A percentile compares a stretch with the other conserved stretches of the same genome.
Conservation (phyloP, 2,329 filamentous ascomycete species). For the Hypoxylon sp. region DNA sequence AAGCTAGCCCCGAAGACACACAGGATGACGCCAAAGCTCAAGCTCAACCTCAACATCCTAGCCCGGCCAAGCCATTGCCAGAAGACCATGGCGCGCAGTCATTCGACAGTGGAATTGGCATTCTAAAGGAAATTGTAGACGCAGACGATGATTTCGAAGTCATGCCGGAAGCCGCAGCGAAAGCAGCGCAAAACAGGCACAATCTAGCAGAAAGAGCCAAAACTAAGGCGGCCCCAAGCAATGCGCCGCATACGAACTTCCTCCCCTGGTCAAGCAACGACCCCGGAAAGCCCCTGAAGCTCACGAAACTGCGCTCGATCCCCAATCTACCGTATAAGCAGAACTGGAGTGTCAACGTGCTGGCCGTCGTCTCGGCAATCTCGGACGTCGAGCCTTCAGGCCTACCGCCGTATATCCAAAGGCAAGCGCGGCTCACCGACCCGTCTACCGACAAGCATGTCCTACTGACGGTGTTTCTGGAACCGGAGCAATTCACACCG, state of each 20-base stretch:
- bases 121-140: slow-evolving; percentile 39
- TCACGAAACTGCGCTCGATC: slow-evolving; percentile 64
- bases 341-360: slow-evolving; percentile 69
- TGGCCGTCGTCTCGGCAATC: slow-evolving; percentile 63
- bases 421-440: slow-evolving; percentile 64
- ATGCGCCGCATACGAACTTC: slow-evolving; percentile 23
- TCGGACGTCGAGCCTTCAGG: slow-evolving; percentile 62
- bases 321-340: slow-evolving; percentile 67
- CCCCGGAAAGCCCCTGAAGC: slow-evolving; percentile 60
- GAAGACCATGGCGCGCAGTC: slow-evolving; percentile 1
- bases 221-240: slow-evolving; percentile 24
- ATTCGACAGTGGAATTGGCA: slow-evolving; percentile 17
- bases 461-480: slow-evolving; percentile 66
- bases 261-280: slow-evolving; percentile 57
- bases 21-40: slow-evolving; percentile 3
- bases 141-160: slow-evolving; percentile 57
- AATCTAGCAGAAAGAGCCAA: slow-evolving; percentile 28
- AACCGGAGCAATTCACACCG: slow-evolving; percentile 63
- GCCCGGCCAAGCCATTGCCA: neutral
- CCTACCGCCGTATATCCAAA: slow-evolving; percentile 63
- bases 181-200: slow-evolving; percentile 39
- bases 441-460: slow-evolving; percentile 66
- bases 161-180: slow-evolving; percentile 49
- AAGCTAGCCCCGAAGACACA: neutral
- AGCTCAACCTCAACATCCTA: neutral